A percentile compares a stretch with the other conserved stretches of the same genome.
Evolutionary conservation across 768 basidiomycete genomes (phyloP).

Genomic region (Asterophora lycoperdoides): DNA sequence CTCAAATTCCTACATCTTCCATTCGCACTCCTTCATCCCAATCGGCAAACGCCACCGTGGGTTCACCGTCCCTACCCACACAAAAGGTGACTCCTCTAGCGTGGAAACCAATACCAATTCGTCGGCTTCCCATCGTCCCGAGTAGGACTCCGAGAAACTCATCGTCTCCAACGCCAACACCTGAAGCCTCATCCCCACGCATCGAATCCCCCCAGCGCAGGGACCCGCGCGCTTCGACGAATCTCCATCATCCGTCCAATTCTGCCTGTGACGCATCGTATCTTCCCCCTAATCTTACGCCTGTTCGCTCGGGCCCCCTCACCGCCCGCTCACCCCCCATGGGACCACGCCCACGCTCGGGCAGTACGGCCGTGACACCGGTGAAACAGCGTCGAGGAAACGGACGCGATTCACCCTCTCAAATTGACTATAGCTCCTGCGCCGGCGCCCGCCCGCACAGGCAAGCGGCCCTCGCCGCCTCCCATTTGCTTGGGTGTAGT

Average conservation of each 20-base stretch:
- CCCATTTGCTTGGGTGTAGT: background rate
- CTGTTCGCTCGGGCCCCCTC: constrained; percentile 7
- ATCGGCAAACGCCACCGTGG: background rate
- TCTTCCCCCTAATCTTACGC: constrained; percentile 5
- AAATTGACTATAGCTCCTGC: constrained; percentile 12
- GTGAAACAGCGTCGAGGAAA: constrained; percentile 1
- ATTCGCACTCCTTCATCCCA: constrained; percentile 1
- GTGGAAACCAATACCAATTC: constrained; percentile 9
- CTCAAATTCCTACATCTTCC: constrained; percentile 1
- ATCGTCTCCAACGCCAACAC: constrained; percentile 2
- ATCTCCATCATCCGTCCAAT: constrained; percentile 3
- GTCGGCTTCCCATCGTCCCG: constrained; percentile 17
- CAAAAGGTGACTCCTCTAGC: background rate
- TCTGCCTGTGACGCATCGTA: constrained; percentile 5
- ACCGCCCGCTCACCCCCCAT: constrained; percentile 13
- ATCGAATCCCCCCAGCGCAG: background rate
- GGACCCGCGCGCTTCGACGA: constrained; percentile 1
- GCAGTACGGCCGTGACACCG: background rate
- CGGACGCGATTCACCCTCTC: constrained; percentile 7
- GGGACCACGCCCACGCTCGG: constrained; percentile 18
- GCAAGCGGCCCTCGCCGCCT: constrained; percentile 3
- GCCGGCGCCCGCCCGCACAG: background rate
- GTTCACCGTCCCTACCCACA: background rate
- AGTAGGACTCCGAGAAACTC: background rate
- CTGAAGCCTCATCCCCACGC: background rate